A percentile compares a stretch with the other conserved stretches of the same genome.
Conservation (phyloP, 257 asterid species). For the Nicotiana paniculata region DNA sequence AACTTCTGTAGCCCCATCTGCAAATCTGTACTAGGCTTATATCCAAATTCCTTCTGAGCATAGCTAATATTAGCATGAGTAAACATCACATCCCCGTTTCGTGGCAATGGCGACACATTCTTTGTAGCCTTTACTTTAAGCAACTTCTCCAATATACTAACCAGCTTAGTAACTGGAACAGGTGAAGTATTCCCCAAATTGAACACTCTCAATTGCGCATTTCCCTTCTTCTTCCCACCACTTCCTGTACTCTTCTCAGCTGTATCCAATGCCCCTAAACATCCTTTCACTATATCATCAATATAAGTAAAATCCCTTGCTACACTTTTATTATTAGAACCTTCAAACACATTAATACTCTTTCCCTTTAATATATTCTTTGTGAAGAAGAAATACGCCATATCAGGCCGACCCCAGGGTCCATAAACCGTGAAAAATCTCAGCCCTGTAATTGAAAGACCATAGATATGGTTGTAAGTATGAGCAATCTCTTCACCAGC, state of each 20-base stretch:
- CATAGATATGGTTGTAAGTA: constrained; percentile 34
- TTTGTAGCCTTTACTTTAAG: constrained; percentile 27
- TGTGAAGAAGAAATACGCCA: constrained; percentile 45
- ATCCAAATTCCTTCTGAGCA: constrained; percentile 28
- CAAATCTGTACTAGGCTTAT: constrained; percentile 28
- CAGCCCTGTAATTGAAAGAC: constrained; percentile 37
- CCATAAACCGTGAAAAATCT: constrained; percentile 40
- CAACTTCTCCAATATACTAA: constrained; percentile 26
- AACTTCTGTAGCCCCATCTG: constrained; percentile 27
- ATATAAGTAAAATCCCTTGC: constrained; percentile 42
- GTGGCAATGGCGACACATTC: constrained; percentile 25
- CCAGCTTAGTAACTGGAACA: constrained; percentile 27
- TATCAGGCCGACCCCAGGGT: constrained; percentile 48
- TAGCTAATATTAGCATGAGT: constrained; percentile 38
- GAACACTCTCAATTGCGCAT: constrained; percentile 35
- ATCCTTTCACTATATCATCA: constrained; percentile 32
- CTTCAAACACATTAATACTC: constrained; percentile 23
- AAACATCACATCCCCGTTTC: constrained; percentile 31
- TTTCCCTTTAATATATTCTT: constrained; percentile 30
- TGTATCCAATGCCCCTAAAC: constrained; percentile 33
- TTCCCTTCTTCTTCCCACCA: constrained; percentile 31
- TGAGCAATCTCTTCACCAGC: constrained; percentile 51
- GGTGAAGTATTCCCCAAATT: constrained; percentile 43
- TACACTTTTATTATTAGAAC: constrained; percentile 25
- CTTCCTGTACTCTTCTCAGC: constrained; percentile 38